These are phyloP conservation scores for Bullera alba DNA, from an alignment of 768 basidiomycete genomes.

Conservation along the genomic window DNA sequence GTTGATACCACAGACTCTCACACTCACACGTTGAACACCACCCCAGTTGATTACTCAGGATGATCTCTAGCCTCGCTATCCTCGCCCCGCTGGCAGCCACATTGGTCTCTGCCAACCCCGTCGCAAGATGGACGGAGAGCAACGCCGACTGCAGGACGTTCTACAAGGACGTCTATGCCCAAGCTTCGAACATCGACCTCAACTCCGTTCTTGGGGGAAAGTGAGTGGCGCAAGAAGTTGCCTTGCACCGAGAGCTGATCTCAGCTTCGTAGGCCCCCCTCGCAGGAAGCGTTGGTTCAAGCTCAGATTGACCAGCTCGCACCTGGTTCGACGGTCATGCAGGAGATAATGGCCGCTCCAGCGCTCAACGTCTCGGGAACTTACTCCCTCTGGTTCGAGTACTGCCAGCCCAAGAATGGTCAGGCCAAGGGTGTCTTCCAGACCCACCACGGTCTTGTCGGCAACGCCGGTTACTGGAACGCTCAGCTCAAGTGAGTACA, in stretches of 20 bases:
- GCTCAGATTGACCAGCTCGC: constrained; percentile 1
- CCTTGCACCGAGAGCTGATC: not conserved
- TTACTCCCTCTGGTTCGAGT: constrained; percentile 28
- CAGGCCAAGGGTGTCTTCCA: constrained; percentile 18
- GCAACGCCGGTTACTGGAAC: constrained; percentile 30
- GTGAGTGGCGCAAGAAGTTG: constrained; percentile 8
- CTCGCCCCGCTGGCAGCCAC: no score
- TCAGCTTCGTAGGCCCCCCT: constrained; percentile 12
- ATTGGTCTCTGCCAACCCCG: constrained; percentile 3
- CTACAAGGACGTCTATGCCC: constrained; percentile 21
- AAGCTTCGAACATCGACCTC: constrained; percentile 16
- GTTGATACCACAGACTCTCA: no score
- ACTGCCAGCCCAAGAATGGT: constrained; percentile 23
- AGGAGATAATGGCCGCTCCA: constrained; percentile 5
- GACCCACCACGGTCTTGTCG: constrained; percentile 22
- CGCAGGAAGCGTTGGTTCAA: constrained; percentile 19
- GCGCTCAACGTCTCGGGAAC: constrained; percentile 20
- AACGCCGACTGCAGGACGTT: constrained; percentile 15
- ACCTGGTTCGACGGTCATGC: constrained; percentile 15
- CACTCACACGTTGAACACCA: no score
- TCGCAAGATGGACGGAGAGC: not conserved
- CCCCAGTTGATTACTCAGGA: no score
- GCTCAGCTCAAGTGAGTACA: constrained; percentile 9
- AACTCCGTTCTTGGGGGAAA: constrained; percentile 19
- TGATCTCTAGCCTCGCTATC: no score